Evolutionary conservation across 1,284 basidiomycete genomes (phyloP).

Genomic region (Schizophyllum amplum): DNA sequence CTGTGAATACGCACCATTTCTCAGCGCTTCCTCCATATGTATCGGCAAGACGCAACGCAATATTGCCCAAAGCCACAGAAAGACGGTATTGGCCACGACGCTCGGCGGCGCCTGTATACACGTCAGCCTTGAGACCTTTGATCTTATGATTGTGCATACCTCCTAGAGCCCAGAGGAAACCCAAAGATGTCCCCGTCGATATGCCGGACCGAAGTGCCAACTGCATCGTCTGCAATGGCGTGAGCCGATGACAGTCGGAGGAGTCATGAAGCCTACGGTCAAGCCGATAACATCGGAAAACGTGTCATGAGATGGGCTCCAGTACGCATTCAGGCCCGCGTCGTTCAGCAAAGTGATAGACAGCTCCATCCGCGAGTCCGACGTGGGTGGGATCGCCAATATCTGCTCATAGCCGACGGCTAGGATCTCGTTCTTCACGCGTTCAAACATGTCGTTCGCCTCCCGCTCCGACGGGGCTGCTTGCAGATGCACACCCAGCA

Average conservation of each 20-base stretch:
- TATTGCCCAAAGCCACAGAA: conserved; percentile 56
- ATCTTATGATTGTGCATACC: too few relatives aligned
- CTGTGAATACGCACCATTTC: conserved; percentile 41
- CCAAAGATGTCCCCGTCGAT: conserved; percentile 55
- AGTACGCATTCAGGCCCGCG: conserved; percentile 65
- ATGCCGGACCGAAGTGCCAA: conserved; percentile 62
- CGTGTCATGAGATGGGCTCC: conserved; percentile 46
- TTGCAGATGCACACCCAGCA: conserved; percentile 55
- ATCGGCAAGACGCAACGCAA: conserved; percentile 57
- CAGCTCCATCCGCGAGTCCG: conserved; percentile 49
- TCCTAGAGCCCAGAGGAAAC: conserved; percentile 65
- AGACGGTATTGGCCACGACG: conserved; percentile 54
- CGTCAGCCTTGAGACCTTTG: too few relatives aligned
- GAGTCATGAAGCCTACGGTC: conserved; percentile 36
- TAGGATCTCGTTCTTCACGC: conserved; percentile 61
- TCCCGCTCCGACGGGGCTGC: conserved; percentile 41
- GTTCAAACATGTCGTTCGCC: conserved; percentile 54
- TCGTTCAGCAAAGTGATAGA: conserved; percentile 59
- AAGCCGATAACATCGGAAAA: conserved; percentile 58
- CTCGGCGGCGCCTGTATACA: conserved; percentile 43
- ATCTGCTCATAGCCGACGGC: conserved; percentile 62
- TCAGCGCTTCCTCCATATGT: conserved; percentile 52
- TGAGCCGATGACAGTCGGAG: conserved; percentile 1
- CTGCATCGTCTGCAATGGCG: conserved; percentile 43
- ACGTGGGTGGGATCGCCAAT: conserved; percentile 48